These are phyloP conservation scores for Zygosaccharomyces lentus DNA, from an alignment of 805 yeast species.

Conservation along the genomic window DNA sequence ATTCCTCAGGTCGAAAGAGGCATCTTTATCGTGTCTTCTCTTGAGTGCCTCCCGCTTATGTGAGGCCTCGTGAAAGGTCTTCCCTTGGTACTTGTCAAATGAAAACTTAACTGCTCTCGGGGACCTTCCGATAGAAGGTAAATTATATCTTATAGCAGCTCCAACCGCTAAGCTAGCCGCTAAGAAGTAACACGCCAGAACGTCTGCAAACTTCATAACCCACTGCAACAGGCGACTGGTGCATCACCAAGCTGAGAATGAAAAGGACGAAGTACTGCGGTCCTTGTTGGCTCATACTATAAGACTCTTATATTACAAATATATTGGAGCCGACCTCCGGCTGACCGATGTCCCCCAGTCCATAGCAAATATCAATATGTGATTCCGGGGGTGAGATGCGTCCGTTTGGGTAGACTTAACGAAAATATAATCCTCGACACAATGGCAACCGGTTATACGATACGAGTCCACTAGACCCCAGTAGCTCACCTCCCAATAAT, in stretches of 20 bases:
- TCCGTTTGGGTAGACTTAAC: background rate
- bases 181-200: background rate
- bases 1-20: slow-evolving; percentile 30
- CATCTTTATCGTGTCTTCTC: background rate
- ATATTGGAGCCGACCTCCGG: background rate
- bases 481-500: background rate
- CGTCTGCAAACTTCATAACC: background rate
- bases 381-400: background rate
- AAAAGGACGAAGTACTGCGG: no score
- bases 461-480: background rate
- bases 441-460: background rate
- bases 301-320: background rate
- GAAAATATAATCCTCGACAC: background rate
- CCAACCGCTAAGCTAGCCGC: background rate
- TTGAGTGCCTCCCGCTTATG: background rate
- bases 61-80: slow-evolving; percentile 12
- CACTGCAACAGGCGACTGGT: background rate
- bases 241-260: background rate
- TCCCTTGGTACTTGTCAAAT: slow-evolving; percentile 27
- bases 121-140: background rate
- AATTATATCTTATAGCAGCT: background rate
- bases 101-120: slow-evolving; percentile 11
- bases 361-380: background rate
- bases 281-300: background rate
- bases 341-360: background rate